Conservation (phyloP, 257 asterid species). For the Fraxinus quadrangulata region DNA sequence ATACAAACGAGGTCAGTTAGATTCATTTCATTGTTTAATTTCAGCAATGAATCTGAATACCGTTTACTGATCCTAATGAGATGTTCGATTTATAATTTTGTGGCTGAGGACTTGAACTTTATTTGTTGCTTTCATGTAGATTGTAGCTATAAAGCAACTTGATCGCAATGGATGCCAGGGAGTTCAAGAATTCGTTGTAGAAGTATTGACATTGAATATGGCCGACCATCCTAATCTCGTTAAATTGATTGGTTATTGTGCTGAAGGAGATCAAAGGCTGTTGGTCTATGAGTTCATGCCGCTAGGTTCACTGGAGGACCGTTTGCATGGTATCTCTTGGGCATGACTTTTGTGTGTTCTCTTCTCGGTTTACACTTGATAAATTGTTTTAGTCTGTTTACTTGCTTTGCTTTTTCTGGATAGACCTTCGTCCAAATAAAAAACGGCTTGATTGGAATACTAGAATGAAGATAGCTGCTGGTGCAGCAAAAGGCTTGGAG, state of each 20-base stretch:
- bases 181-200: slow-evolving; percentile 42
- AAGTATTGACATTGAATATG: slow-evolving; percentile 43
- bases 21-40: background rate
- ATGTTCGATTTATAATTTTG: background rate
- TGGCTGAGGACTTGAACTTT: background rate
- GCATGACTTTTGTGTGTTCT: background rate
- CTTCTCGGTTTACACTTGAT: background rate
- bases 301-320: slow-evolving; percentile 51
- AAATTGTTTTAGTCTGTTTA: background rate
- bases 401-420: slow-evolving; percentile 1
- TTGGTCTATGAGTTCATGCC: slow-evolving; percentile 59
- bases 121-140: slow-evolving; percentile 24
- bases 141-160: slow-evolving; percentile 56
- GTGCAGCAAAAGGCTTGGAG: slow-evolving; percentile 50
- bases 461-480: slow-evolving; percentile 50
- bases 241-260: slow-evolving; percentile 50
- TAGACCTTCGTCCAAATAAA: slow-evolving; percentile 24
- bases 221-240: slow-evolving; percentile 54
- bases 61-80: background rate
- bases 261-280: slow-evolving; percentile 51
- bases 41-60: background rate
- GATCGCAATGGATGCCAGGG: slow-evolving; percentile 54
- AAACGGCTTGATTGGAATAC: slow-evolving; percentile 39
- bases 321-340: slow-evolving; percentile 39
- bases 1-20: slow-evolving; percentile 48